Evolutionary conservation across 2,329 filamentous ascomycete species (phyloP).

Genomic region (Colletotrichum sp.): DNA sequence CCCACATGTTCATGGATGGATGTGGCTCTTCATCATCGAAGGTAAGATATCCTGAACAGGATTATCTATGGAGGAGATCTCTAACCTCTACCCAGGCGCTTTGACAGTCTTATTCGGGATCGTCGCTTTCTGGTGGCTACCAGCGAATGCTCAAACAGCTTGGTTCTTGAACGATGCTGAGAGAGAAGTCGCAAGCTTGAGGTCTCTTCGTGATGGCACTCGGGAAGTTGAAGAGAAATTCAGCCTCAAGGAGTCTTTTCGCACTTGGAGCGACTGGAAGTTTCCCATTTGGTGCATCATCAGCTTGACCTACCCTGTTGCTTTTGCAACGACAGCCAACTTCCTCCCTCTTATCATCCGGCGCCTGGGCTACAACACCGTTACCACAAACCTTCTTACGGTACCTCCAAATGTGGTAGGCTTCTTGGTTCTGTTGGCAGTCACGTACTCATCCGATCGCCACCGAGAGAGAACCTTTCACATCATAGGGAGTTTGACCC

Average conservation of each 20-base stretch:
- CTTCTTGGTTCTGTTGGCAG: conserved; percentile 47
- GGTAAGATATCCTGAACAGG: neutral
- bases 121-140: conserved; percentile 1
- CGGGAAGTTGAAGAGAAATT: conserved; percentile 39
- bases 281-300: conserved; percentile 50
- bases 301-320: conserved; percentile 52
- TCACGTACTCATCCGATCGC: conserved; percentile 48
- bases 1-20: neutral
- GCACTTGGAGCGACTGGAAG: conserved; percentile 39
- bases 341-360: conserved; percentile 54
- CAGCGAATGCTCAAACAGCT: conserved; percentile 50
- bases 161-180: conserved; percentile 50
- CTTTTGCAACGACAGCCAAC: conserved; percentile 44
- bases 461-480: conserved; percentile 51
- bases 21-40: neutral
- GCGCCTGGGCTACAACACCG: conserved; percentile 45
- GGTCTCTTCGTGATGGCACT: conserved; percentile 51
- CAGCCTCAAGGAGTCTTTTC: conserved; percentile 44
- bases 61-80: too few species aligned
- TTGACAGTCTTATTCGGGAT: neutral
- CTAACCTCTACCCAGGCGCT: neutral
- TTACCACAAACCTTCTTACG: conserved; percentile 47
- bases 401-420: conserved; percentile 43
- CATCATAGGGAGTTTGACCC: conserved; percentile 42
- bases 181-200: conserved; percentile 41